Percentiles rank a stretch among this genome's conserved stretches.
Conservation (phyloP, 768 basidiomycete species). For the Phylloporus sp. region DNA sequence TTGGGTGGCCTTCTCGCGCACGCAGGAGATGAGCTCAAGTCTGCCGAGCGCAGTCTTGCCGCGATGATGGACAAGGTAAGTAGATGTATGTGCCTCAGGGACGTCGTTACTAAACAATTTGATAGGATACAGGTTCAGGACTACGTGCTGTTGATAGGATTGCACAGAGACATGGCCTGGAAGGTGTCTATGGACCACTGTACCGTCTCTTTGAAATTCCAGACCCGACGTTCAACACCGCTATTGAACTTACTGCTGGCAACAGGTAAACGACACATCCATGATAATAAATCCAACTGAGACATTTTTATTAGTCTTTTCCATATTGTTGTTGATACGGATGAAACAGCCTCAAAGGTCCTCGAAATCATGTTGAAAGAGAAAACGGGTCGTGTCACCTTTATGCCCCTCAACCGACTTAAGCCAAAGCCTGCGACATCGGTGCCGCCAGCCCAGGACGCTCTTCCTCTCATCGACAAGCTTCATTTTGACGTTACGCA, state of each 20-base stretch:
- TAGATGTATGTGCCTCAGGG: not conserved
- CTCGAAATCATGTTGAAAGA: slow-evolving; percentile 92
- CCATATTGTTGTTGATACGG: slow-evolving; percentile 97
- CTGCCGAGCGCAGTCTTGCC: slow-evolving; percentile 72
- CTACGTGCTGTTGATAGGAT: slow-evolving; percentile 84
- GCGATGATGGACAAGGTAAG: slow-evolving; percentile 95
- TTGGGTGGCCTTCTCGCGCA: slow-evolving; percentile 72
- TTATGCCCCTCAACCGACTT: slow-evolving; percentile 96
- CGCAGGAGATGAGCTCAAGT: slow-evolving; percentile 76
- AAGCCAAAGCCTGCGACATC: slow-evolving; percentile 62
- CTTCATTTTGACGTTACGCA: slow-evolving; percentile 69
- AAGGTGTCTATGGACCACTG: slow-evolving; percentile 90
- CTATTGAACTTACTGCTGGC: slow-evolving; percentile 92
- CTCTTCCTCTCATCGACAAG: slow-evolving; percentile 79
- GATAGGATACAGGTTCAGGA: slow-evolving; percentile 86
- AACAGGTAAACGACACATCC: slow-evolving; percentile 61
- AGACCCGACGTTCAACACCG: slow-evolving; percentile 84
- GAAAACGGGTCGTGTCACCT: slow-evolving; percentile 91
- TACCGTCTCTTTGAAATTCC: slow-evolving; percentile 91
- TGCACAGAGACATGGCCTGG: slow-evolving; percentile 65
- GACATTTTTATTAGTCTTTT: slow-evolving; percentile 54
- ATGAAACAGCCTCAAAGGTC: slow-evolving; percentile 87
- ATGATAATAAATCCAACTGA: not conserved
- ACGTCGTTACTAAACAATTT: not conserved
- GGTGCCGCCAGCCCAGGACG: slow-evolving; percentile 66